phyloP scores from a whole-genome alignment of 371 early-diverging fungal genomes.

The Apophysomyces variabilis region DNA sequence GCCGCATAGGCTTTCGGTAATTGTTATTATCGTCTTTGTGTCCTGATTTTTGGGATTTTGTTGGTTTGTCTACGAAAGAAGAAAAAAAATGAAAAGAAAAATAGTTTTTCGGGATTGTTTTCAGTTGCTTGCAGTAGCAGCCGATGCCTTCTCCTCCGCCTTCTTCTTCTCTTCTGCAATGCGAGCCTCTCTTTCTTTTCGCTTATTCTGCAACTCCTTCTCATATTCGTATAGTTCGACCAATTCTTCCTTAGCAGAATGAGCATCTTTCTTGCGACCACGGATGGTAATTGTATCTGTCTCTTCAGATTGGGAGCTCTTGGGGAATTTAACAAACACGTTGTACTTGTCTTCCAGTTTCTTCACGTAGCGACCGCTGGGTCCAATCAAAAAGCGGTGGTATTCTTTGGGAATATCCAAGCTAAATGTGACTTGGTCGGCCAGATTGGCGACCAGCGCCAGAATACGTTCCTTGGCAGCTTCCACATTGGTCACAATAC shows the following conservation, averaged over 20 bases:
- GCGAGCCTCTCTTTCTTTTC: constrained; percentile 47
- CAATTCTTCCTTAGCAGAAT: constrained; percentile 75
- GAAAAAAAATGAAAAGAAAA: background rate
- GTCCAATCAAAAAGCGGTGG: constrained; percentile 80
- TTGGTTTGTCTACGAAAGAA: constrained; percentile 2
- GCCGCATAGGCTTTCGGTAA: too few relatives aligned
- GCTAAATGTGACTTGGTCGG: constrained; percentile 68
- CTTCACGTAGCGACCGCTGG: constrained; percentile 77
- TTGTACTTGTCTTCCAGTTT: constrained; percentile 83
- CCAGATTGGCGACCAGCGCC: constrained; percentile 71
- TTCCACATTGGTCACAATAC: constrained; percentile 78
- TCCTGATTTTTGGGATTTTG: too few relatives aligned
- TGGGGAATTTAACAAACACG: constrained; percentile 79
- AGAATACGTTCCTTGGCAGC: constrained; percentile 76
- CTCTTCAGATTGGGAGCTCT: constrained; percentile 29
- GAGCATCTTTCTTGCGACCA: constrained; percentile 78
- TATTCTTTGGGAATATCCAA: constrained; percentile 68
- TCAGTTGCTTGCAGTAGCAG: constrained; percentile 60
- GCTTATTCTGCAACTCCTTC: constrained; percentile 60
- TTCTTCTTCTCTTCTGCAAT: constrained; percentile 52
- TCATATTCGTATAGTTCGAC: constrained; percentile 80
- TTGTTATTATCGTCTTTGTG: too few relatives aligned
- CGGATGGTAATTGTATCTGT: constrained; percentile 71
- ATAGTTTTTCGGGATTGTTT: constrained; percentile 14
- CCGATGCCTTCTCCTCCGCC: constrained; percentile 65